Evolutionary conservation across 352 stramenopile species (phyloP).

Genomic region (Globisporangium uncinulatum): DNA sequence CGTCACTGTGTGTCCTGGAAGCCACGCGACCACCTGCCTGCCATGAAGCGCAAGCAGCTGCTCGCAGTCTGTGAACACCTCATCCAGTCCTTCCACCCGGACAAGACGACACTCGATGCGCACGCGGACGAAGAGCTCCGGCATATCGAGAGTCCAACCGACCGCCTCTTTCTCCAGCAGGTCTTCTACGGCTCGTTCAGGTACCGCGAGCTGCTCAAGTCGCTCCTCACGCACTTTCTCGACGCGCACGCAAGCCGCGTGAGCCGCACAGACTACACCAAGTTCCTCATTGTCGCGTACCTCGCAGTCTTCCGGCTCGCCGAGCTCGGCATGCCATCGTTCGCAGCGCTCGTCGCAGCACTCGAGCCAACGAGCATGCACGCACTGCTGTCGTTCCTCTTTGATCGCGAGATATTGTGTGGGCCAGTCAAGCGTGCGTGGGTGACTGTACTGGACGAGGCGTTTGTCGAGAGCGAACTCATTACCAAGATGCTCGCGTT

Average conservation of each 20-base stretch:
- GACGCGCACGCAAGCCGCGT: conserved; percentile 71
- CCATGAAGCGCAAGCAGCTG: conserved; percentile 80
- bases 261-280: conserved; percentile 83
- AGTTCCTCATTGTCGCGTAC: conserved; percentile 89
- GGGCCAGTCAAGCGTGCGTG: conserved; percentile 74
- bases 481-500: conserved; percentile 54
- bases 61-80: conserved; percentile 58
- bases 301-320: conserved; percentile 87
- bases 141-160: conserved; percentile 21
- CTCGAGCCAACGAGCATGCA: conserved; percentile 86
- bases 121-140: conserved; percentile 64
- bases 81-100: conserved; percentile 73
- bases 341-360: conserved; percentile 47
- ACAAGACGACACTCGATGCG: conserved; percentile 67
- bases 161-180: conserved; percentile 79
- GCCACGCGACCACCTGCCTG: neutral
- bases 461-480: conserved; percentile 78
- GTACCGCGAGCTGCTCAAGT: conserved; percentile 82
- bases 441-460: conserved; percentile 74
- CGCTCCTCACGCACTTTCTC: conserved; percentile 79
- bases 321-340: conserved; percentile 68
- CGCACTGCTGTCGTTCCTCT: conserved; percentile 83
- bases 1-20: neutral
- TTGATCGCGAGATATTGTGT: conserved; percentile 59
- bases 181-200: conserved; percentile 88